A percentile compares a stretch with the other conserved stretches of the same genome.
These are phyloP conservation scores for Hypoxylon sp. DNA, from an alignment of 2,329 filamentous ascomycete species.

Conservation along the genomic window DNA sequence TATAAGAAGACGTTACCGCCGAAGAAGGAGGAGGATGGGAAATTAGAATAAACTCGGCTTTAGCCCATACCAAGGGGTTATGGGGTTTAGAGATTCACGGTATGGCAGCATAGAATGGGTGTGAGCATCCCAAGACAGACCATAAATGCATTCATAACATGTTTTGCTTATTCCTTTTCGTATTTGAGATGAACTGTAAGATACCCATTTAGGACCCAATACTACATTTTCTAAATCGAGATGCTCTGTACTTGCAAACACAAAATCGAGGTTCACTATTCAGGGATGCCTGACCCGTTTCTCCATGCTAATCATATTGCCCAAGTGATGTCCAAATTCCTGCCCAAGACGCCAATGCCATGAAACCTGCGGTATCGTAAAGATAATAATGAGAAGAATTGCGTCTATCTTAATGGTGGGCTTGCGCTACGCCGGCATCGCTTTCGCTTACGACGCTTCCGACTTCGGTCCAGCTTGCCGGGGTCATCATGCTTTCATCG, in stretches of 20 bases:
- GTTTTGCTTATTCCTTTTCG: background rate
- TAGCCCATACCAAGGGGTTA: background rate
- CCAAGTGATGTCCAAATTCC: conserved; percentile 28
- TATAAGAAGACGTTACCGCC: conserved; percentile 67
- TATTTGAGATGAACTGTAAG: conserved; percentile 29
- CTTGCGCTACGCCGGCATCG: conserved; percentile 59
- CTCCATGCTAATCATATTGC: conserved; percentile 34
- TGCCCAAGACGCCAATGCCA: conserved; percentile 42
- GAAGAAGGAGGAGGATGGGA: conserved; percentile 40
- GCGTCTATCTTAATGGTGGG: conserved; percentile 52
- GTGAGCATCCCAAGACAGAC: background rate
- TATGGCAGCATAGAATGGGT: background rate
- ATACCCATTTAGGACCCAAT: conserved; percentile 34
- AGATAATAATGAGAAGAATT: conserved; percentile 28
- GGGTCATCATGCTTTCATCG: conserved; percentile 72
- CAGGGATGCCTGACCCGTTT: conserved; percentile 21
- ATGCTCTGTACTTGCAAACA: conserved; percentile 23
- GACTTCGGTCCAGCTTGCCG: conserved; percentile 75
- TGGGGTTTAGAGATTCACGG: background rate
- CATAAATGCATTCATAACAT: background rate
- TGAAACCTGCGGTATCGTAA: conserved; percentile 35
- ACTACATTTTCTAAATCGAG: conserved; percentile 25
- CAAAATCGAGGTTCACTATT: conserved; percentile 25
- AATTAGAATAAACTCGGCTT: background rate
- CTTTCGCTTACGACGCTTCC: conserved; percentile 74